Evolutionary conservation across 73 alveolate genomes (phyloP).

Genomic region (Paramecium primaurelia): DNA sequence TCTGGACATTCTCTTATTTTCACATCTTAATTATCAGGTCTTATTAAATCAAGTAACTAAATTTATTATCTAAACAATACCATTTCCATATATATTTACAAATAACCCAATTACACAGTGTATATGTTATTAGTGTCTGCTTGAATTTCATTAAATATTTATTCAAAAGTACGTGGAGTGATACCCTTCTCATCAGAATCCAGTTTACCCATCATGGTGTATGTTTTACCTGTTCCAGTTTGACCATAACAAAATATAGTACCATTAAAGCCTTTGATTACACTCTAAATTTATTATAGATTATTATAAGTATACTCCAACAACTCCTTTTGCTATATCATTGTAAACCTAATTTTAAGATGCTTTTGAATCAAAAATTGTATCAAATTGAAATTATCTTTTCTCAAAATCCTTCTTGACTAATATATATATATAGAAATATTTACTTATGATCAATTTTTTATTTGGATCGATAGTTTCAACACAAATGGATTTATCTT

Average conservation of each 20-base stretch:
- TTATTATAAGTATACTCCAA: constrained; percentile 66
- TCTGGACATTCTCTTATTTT: constrained; percentile 95
- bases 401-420: constrained; percentile 77
- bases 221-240: constrained; percentile 98
- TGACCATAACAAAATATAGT: constrained; percentile 97
- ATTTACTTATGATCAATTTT: constrained; percentile 30
- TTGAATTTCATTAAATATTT: constrained; percentile 76
- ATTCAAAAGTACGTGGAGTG: constrained; percentile 88
- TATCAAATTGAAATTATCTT: constrained; percentile 78
- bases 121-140: constrained; percentile 65
- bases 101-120: constrained; percentile 75
- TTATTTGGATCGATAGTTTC: constrained; percentile 54
- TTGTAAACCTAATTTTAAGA: constrained; percentile 79
- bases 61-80: background rate
- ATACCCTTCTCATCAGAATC: constrained; percentile 82
- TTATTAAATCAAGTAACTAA: constrained; percentile 81
- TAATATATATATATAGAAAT: background rate
- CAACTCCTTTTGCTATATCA: constrained; percentile 78
- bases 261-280: constrained; percentile 95
- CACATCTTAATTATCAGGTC: constrained; percentile 82
- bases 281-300: constrained; percentile 63
- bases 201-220: constrained; percentile 92
- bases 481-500: constrained; percentile 46
- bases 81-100: constrained; percentile 91
- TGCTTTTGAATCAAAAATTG: constrained; percentile 78